These are phyloP conservation scores for Deinandra increscens DNA, from an alignment of 129 eudicot species.

Conservation along the genomic window DNA sequence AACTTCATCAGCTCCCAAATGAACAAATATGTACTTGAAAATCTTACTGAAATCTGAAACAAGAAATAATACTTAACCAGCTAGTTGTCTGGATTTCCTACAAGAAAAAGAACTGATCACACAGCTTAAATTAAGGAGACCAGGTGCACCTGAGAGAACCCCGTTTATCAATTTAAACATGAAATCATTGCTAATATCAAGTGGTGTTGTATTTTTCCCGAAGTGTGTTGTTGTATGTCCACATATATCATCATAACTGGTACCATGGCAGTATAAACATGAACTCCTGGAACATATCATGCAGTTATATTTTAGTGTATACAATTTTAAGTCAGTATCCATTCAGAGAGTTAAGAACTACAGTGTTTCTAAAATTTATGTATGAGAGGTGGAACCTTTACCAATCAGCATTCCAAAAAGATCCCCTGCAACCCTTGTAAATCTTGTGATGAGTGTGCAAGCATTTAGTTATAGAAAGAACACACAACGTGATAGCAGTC, in stretches of 20 bases:
- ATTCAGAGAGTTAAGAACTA: neutral
- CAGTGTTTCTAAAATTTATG: neutral
- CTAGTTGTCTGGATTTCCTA: conserved; percentile 15
- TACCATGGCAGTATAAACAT: conserved; percentile 68
- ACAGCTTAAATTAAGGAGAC: conserved; percentile 15
- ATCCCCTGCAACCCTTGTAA: conserved; percentile 94
- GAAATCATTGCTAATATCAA: conserved; percentile 90
- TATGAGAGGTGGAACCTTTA: neutral
- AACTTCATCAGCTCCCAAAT: conserved; percentile 99
- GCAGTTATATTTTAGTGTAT: conserved; percentile 33
- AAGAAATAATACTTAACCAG: conserved; percentile 1
- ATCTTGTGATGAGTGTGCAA: conserved; percentile 65
- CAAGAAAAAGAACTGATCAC: neutral
- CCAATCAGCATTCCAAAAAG: conserved; percentile 86
- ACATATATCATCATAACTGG: conserved; percentile 94
- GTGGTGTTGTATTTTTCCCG: too few relatives aligned
- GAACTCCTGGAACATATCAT: conserved; percentile 86
- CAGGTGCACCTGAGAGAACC: conserved; percentile 65
- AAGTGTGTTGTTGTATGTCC: too few relatives aligned
- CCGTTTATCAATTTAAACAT: conserved; percentile 85
- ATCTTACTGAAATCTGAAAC: conserved; percentile 90
- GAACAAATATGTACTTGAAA: conserved; percentile 82
- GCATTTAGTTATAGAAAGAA: conserved; percentile 90
- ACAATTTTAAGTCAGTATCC: neutral
- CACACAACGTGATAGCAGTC: conserved; percentile 68